Conservation (phyloP, 202 grass and related monocot species). For the Panicum hallii region DNA sequence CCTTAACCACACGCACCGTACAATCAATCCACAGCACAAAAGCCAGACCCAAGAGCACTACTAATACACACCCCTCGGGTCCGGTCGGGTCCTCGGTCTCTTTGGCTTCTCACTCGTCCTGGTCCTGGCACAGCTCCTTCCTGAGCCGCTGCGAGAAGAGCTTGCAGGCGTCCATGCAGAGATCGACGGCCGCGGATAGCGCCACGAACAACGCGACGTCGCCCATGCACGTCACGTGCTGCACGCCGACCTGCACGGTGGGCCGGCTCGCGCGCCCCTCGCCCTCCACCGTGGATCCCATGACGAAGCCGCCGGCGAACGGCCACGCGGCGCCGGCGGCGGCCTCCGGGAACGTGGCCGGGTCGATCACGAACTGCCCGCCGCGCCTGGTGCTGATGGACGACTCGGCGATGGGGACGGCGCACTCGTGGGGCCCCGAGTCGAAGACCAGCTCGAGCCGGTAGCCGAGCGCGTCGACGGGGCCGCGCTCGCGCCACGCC, state of each 20-base stretch:
- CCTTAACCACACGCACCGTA: conserved; percentile 22
- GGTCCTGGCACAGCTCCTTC: conserved; percentile 84
- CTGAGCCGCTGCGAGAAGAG: conserved; percentile 85
- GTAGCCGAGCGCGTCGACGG: conserved; percentile 76
- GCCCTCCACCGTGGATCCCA: conserved; percentile 80
- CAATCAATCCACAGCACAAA: conserved; percentile 20
- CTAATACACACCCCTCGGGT: not conserved
- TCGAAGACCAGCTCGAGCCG: conserved; percentile 78
- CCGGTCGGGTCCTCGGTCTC: not conserved
- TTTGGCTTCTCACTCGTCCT: conserved; percentile 33
- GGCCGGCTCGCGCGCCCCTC: conserved; percentile 72
- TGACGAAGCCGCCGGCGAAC: conserved; percentile 73
- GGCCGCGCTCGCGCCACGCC: conserved; percentile 90
- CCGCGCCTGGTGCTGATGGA: conserved; percentile 76
- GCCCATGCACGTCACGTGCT: conserved; percentile 78
- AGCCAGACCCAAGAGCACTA: conserved; percentile 24
- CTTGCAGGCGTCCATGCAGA: conserved; percentile 90
- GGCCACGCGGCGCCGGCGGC: conserved; percentile 54
- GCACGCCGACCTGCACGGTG: conserved; percentile 78
- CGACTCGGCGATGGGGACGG: conserved; percentile 79
- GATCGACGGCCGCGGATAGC: conserved; percentile 71
- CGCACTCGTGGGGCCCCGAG: conserved; percentile 51
- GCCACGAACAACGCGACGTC: conserved; percentile 86
- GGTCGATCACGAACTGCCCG: conserved; percentile 77
- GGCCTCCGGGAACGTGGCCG: conserved; percentile 52